Evolutionary conservation across 2,329 filamentous ascomycete species (phyloP).

Genomic region (Penicillium sp.): DNA sequence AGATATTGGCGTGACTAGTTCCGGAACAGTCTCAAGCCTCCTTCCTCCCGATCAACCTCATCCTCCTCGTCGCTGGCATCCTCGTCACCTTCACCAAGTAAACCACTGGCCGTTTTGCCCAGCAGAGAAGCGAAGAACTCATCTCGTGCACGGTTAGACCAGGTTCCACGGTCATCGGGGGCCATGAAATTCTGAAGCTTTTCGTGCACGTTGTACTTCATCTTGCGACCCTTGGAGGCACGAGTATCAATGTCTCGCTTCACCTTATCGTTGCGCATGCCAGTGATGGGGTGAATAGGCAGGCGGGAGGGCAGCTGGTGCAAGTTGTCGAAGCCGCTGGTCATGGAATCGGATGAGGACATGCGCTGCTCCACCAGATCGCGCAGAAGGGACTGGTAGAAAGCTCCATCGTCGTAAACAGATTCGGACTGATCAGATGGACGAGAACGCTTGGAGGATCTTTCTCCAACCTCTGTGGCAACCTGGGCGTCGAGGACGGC

Average conservation of each 20-base stretch:
- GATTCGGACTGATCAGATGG: conserved; percentile 40
- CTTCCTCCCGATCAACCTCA: conserved; percentile 33
- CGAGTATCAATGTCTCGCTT: conserved; percentile 86
- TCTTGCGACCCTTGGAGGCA: conserved; percentile 90
- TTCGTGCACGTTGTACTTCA: conserved; percentile 92
- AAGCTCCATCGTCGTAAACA: conserved; percentile 91
- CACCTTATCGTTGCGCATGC: conserved; percentile 60
- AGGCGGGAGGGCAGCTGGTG: conserved; percentile 40
- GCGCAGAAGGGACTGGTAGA: conserved; percentile 90
- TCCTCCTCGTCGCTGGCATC: conserved; percentile 39
- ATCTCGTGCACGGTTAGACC: conserved; percentile 78
- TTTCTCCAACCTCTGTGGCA: conserved; percentile 40
- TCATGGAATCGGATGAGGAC: conserved; percentile 54
- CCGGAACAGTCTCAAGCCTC: conserved; percentile 36
- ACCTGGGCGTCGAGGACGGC: conserved; percentile 47
- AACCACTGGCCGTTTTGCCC: conserved; percentile 61
- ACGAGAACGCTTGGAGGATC: conserved; percentile 35
- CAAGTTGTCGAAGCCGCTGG: conserved; percentile 48
- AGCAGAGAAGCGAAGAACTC: conserved; percentile 72
- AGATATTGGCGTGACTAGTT: conserved; percentile 16
- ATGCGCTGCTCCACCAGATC: conserved; percentile 89
- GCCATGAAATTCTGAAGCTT: conserved; percentile 99
- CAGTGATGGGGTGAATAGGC: conserved; percentile 41
- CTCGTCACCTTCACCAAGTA: conserved; percentile 61
- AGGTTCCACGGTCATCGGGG: conserved; percentile 74